Evolutionary conservation across 345 rosid species (phyloP), one percentile per base, ranked within the genome.

Genomic region (Raphanus raphanistrum): DNA sequence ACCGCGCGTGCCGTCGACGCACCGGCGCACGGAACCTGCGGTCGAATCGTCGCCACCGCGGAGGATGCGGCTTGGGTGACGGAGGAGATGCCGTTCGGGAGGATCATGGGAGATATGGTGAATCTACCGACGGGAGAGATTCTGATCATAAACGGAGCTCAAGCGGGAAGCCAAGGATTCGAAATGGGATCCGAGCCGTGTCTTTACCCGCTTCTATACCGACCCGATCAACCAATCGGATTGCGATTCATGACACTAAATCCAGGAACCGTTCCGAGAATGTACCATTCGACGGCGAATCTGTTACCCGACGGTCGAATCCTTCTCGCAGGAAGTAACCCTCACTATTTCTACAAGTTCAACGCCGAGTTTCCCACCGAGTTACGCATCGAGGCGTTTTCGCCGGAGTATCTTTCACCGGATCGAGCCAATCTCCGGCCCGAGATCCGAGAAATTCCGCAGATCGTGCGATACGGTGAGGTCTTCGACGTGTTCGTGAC

Each of bases 281-380:
- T 94, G 95, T 92, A 94, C 81, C 97, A 94, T 82, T 89, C 98
- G 8, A 94, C 97, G 1, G 98, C 97, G 15, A 92, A 92, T 77
- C 74, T 94, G 13, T 79, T 94, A 60, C 97, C 97, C 0, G 97
- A 92, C 64, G 97, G 98, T 48, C 85, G 97, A 63, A 80, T 92
- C 7, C 59, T 94, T 25, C 29, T 94, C 26, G 93, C 97, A 2
- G 97, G 97, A 25, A 94, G 98, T 77, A 94, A 94, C 74, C 97
- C 98, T 13, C 97, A 94, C 68, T 79, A 81, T 13, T 85, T 90
- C 33, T 92, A 94, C 78, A 87, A 87, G 12, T 92, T 85, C 77
- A 78, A 83, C 0, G 84, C 81, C 0, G 87, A 82, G 35, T 94
- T 83, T 29, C 97, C 97, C 0, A 94, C 97, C 0, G 98, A 94